These are phyloP conservation scores for Colletotrichum costaricense DNA, from an alignment of 2,329 filamentous ascomycete species.

Conservation along the genomic window DNA sequence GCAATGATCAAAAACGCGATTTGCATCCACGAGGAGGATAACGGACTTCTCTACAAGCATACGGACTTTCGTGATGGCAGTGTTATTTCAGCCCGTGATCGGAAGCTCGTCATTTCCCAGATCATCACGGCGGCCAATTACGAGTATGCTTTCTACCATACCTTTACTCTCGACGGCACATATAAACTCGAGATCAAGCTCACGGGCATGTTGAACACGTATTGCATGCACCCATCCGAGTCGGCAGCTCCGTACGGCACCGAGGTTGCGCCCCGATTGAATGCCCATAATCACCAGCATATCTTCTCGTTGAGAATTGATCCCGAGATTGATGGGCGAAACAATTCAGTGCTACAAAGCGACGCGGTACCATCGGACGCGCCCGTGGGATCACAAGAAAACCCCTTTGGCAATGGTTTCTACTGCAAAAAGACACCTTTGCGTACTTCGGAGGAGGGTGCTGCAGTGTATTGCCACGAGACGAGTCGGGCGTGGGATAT, in stretches of 20 bases:
- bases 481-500: constrained; percentile 38
- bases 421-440: constrained; percentile 50
- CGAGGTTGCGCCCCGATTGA: constrained; percentile 61
- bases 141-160: constrained; percentile 69
- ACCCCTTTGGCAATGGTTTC: constrained; percentile 81
- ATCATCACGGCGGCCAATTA: constrained; percentile 84
- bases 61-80: constrained; percentile 80
- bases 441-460: constrained; percentile 38
- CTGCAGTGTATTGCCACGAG: constrained; percentile 38
- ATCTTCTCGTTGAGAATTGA: constrained; percentile 55
- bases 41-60: constrained; percentile 80
- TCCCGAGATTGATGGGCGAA: constrained; percentile 55
- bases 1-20: constrained; percentile 81
- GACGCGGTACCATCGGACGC: constrained; percentile 72
- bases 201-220: constrained; percentile 58
- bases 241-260: constrained; percentile 56
- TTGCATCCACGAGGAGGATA: constrained; percentile 82
- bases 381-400: constrained; percentile 74
- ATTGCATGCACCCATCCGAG: constrained; percentile 51
- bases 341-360: constrained; percentile 75
- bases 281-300: constrained; percentile 69
- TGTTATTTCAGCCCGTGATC: constrained; percentile 76
- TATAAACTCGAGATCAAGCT: constrained; percentile 70
- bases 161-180: constrained; percentile 68
- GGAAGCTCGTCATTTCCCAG: constrained; percentile 78